These are phyloP conservation scores for Aspergillus carlsbadensis DNA, from an alignment of 495 filamentous ascomycete genomes.

Conservation along the genomic window DNA sequence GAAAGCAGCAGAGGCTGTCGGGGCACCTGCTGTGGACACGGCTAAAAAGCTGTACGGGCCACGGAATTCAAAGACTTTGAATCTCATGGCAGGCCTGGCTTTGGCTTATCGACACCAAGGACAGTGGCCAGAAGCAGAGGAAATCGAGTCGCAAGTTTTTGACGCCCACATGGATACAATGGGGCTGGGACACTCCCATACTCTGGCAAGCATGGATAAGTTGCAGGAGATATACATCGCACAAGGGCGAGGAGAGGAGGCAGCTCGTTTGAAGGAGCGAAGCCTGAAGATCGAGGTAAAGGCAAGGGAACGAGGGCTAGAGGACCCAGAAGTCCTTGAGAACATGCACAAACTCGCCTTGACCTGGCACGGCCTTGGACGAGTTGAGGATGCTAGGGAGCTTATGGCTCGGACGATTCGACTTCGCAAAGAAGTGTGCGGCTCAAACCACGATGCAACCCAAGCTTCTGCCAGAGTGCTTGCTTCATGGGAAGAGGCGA, in stretches of 20 bases:
- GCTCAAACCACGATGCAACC: too few species aligned
- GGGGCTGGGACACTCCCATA: slow-evolving; percentile 28
- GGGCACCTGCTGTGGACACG: too few species aligned
- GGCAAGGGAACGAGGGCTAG: not conserved
- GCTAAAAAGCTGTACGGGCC: too few species aligned
- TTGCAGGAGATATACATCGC: not conserved
- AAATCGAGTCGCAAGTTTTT: slow-evolving; percentile 25
- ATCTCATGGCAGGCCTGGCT: slow-evolving; percentile 30
- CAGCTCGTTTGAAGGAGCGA: slow-evolving; percentile 22
- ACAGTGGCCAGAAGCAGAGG: slow-evolving; percentile 34
- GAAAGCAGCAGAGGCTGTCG: too few species aligned
- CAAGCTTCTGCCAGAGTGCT: too few species aligned
- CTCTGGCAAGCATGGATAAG: not conserved
- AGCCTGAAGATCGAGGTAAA: not conserved
- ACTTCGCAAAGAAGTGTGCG: too few species aligned
- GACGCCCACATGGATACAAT: slow-evolving; percentile 14
- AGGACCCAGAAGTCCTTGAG: not conserved
- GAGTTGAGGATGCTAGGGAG: too few species aligned
- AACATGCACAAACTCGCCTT: not conserved
- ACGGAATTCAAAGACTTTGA: slow-evolving; percentile 21
- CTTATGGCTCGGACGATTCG: too few species aligned
- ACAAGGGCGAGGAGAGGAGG: slow-evolving; percentile 25
- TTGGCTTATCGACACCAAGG: slow-evolving; percentile 27
- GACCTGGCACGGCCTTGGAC: not conserved
- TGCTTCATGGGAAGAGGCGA: too few species aligned